Evolutionary conservation across 345 rosid species (phyloP).

Genomic region (Lepidium sativum): DNA sequence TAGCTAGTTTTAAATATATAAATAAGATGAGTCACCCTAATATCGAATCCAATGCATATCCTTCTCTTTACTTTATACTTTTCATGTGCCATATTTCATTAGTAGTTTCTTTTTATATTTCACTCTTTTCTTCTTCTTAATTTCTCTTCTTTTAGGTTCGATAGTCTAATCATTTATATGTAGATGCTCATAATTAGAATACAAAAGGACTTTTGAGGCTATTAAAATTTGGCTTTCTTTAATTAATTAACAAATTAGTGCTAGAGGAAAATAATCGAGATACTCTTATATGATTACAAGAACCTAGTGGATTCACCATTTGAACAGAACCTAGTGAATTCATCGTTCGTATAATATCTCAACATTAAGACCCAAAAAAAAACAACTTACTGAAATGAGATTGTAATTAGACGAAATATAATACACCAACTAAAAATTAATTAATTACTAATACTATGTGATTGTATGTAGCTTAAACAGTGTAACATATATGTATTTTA

Average conservation of each 20-base stretch:
- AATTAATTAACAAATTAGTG: not conserved
- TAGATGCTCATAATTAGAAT: not conserved
- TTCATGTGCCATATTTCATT: conserved; percentile 14
- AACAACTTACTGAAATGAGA: no score
- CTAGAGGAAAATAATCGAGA: not conserved
- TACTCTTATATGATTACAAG: no score
- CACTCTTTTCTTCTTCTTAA: not conserved
- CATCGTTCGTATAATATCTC: no score
- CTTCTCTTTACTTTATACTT: conserved; percentile 12
- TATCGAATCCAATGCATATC: conserved; percentile 26
- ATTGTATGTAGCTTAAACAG: no score
- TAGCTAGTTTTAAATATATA: not conserved
- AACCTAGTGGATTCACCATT: no score
- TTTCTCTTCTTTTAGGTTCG: conserved; percentile 2
- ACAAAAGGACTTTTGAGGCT: not conserved
- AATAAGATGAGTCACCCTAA: not conserved
- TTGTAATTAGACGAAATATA: no score
- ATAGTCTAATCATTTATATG: conserved; percentile 6
- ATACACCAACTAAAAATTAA: no score
- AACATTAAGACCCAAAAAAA: no score
- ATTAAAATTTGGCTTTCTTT: not conserved
- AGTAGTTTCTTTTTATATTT: conserved; percentile 1
- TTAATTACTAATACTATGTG: no score
- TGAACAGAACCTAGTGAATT: no score
- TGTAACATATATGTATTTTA: no score